A percentile compares a stretch with the other conserved stretches of the same genome.
phyloP scores from a whole-genome alignment of 495 filamentous ascomycete genomes.

The Penicillium tannophilum region DNA sequence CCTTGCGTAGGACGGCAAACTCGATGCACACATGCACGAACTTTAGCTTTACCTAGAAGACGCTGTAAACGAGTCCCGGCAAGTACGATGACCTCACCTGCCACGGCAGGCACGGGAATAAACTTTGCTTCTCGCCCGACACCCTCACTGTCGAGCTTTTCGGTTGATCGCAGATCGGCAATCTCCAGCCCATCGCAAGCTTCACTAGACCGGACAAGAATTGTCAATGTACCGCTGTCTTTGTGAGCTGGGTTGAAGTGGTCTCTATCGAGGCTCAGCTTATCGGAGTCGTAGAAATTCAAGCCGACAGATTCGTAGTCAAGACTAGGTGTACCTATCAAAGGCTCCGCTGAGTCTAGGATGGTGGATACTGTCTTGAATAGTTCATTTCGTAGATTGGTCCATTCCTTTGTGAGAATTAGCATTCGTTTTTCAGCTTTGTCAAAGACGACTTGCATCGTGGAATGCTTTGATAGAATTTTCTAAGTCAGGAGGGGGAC shows the following conservation, averaged over 20 bases:
- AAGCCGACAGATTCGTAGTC: conserved; percentile 16
- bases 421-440: neutral
- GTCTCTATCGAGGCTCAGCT: neutral
- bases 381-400: conserved; percentile 4
- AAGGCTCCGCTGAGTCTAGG: conserved; percentile 7
- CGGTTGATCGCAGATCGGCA: conserved; percentile 15
- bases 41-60: conserved; percentile 15
- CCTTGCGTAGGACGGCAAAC: conserved; percentile 7
- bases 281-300: conserved; percentile 12
- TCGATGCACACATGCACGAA: conserved; percentile 20
- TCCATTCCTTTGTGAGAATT: conserved; percentile 16
- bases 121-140: conserved; percentile 16
- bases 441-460: neutral
- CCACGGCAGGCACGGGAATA: conserved; percentile 9
- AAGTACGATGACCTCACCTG: conserved; percentile 18
- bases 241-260: conserved; percentile 17
- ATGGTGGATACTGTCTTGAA: conserved; percentile 7
- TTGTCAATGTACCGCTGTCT: conserved; percentile 15
- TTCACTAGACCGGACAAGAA: conserved; percentile 7
- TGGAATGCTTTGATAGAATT: conserved; percentile 1
- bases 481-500: neutral
- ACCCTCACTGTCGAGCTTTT: conserved; percentile 13
- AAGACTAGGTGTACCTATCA: conserved; percentile 14
- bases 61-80: conserved; percentile 18
- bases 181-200: conserved; percentile 15